Base-by-base conservation (phyloP, 768 basidiomycete genomes). In the Termitomyces sp. region DNA sequence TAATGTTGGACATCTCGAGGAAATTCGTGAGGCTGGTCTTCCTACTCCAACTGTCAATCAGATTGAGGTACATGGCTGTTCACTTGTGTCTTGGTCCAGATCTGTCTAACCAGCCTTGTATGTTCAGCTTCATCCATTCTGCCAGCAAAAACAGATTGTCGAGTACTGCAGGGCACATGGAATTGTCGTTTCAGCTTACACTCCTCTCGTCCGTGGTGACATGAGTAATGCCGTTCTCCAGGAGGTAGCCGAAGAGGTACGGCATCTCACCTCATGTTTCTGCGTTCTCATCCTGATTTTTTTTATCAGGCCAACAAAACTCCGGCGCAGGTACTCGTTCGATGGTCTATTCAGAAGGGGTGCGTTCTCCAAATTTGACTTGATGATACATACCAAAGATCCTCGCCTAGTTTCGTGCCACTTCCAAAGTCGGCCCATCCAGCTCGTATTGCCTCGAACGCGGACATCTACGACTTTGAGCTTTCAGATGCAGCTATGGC, bases 331-430 rank as follows among this genome's bases (percentile, higher is more conserved):
- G 35, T 36, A 13, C 35, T 36, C 5, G 35, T 36, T 13, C 82
- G 95, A 30, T 96, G 94, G 92, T 94, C 92, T 32, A 73, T 98
- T 33, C 94, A 97, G 70, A 83, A 79, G 64, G 85, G 86, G 88
- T 89, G 64, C 52, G 82, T 72, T 55, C 30, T 35, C n/a, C 14
- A 30, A 20, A 24, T 48, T 35, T n/a, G 8, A 35, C 8, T n/a
- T 4, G 14, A 9, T 33, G 26, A 22, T 22, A 5, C 24, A 16
- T 13, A 22, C n/a, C 38, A 18, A 45, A 35, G 10, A 22, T 20
- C 46, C 36, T 30, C 14, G 10, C 16, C 18, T 58, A 93, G 92
- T n/a, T 90, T 82, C 63, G 79, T 90, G 1, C 88, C 90, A 0
- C 80, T 97, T 12, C 90, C 92, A 2, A 95, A 94, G 71, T 89